These are phyloP conservation scores for Rosa lucieae DNA, from an alignment of 306 rosid species.

Conservation along the genomic window DNA sequence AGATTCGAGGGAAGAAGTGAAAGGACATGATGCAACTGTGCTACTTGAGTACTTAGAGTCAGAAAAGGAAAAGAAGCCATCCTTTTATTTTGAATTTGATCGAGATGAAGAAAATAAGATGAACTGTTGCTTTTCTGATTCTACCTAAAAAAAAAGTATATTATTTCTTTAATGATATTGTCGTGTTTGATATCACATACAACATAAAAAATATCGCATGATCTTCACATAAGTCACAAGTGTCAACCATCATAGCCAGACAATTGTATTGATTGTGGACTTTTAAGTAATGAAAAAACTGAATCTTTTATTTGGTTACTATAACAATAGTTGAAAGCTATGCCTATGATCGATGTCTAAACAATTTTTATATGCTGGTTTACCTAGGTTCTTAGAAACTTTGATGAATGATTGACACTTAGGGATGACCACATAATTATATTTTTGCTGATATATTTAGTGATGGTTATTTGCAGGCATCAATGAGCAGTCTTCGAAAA, in stretches of 20 bases:
- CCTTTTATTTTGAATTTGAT: background rate
- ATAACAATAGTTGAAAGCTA: background rate
- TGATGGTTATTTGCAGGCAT: too few relatives aligned
- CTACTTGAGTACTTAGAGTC: background rate
- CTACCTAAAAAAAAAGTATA: background rate
- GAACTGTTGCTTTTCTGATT: background rate
- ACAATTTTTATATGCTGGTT: too few relatives aligned
- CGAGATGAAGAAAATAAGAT: background rate
- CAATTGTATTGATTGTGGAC: background rate
- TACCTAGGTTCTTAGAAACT: too few relatives aligned
- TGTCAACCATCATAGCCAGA: background rate
- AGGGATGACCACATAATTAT: too few relatives aligned
- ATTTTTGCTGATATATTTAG: too few relatives aligned
- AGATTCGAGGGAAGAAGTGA: background rate
- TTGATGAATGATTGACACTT: too few relatives aligned
- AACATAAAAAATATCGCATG: background rate
- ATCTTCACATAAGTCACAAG: background rate
- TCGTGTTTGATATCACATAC: background rate
- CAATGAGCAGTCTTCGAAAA: too few relatives aligned
- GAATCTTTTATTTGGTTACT: background rate
- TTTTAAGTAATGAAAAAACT: background rate
- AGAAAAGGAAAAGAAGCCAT: background rate
- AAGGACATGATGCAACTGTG: slow-evolving; percentile 1
- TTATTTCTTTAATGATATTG: background rate
- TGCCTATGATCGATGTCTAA: background rate